These are phyloP conservation scores for Henckelia pumila DNA, from an alignment of 257 asterid species.

Conservation along the genomic window DNA sequence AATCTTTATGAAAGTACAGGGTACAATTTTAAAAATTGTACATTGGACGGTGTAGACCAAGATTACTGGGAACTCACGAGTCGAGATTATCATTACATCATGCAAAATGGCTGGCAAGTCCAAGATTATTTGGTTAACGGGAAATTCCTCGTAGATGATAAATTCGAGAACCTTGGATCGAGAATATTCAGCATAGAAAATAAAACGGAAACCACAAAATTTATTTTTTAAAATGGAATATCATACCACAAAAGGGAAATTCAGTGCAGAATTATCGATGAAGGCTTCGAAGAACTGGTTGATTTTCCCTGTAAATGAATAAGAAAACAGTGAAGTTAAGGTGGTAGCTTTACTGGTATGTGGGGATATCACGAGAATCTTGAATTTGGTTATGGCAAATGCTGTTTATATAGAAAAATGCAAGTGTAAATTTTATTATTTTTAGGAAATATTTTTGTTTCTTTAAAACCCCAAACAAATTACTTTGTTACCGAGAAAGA, in stretches of 20 bases:
- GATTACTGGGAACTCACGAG: background rate
- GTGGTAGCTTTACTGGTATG: background rate
- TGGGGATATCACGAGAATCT: background rate
- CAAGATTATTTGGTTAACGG: background rate
- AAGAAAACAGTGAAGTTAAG: background rate
- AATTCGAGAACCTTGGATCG: conserved; percentile 7
- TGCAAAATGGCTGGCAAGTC: background rate
- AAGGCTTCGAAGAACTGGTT: background rate
- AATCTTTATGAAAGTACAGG: background rate
- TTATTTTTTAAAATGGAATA: too few relatives aligned
- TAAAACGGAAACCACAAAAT: background rate
- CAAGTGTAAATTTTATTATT: too few relatives aligned
- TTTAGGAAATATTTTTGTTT: too few relatives aligned
- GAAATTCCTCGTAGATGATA: background rate
- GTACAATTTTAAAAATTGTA: too few relatives aligned
- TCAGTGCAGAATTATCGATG: background rate
- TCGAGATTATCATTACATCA: background rate
- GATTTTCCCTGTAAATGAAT: background rate
- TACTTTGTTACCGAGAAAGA: too few relatives aligned
- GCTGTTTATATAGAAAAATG: background rate
- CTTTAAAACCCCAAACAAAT: too few relatives aligned
- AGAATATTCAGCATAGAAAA: conserved; percentile 25
- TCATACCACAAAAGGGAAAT: background rate
- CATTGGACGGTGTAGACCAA: background rate
- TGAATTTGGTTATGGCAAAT: background rate